These are phyloP conservation scores for Penicillium hesseltinei DNA, from an alignment of 2,329 filamentous ascomycete genomes.

Conservation along the genomic window DNA sequence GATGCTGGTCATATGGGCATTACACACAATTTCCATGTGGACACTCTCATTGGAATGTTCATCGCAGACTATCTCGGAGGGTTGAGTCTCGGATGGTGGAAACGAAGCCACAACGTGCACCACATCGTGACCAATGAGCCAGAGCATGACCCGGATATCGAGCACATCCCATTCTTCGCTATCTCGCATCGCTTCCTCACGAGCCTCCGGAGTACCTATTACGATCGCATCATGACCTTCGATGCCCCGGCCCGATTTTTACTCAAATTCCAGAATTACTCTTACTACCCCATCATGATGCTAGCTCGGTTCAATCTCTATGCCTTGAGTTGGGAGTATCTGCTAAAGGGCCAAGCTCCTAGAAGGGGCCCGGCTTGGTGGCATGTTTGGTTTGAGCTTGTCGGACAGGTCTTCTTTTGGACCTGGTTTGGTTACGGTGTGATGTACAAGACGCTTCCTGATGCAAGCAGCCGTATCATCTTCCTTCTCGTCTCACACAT, in stretches of 20 bases:
- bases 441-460: conserved; percentile 70
- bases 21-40: conserved; percentile 81
- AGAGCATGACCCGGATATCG: conserved; percentile 94
- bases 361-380: conserved; percentile 75
- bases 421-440: conserved; percentile 81
- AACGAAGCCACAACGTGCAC: conserved; percentile 91
- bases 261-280: conserved; percentile 72
- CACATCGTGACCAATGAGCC: conserved; percentile 94
- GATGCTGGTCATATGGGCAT: conserved; percentile 98
- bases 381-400: conserved; percentile 77
- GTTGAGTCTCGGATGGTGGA: conserved; percentile 94
- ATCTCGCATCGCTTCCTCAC: conserved; percentile 77
- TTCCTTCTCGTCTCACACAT: conserved; percentile 81
- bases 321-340: conserved; percentile 73
- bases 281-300: conserved; percentile 77
- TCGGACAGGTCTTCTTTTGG: conserved; percentile 79
- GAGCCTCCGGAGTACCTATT: conserved; percentile 74
- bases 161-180: conserved; percentile 86
- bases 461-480: conserved; percentile 64
- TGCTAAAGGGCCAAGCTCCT: conserved; percentile 68
- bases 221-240: conserved; percentile 75
- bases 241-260: conserved; percentile 70
- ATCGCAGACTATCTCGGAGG: conserved; percentile 89
- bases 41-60: conserved; percentile 83
- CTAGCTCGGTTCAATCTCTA: conserved; percentile 89